Percentiles rank a stretch among this genome's conserved stretches.
phyloP scores from a whole-genome alignment of 140 eudicot genomes.

The Erigeron philadelphicus region DNA sequence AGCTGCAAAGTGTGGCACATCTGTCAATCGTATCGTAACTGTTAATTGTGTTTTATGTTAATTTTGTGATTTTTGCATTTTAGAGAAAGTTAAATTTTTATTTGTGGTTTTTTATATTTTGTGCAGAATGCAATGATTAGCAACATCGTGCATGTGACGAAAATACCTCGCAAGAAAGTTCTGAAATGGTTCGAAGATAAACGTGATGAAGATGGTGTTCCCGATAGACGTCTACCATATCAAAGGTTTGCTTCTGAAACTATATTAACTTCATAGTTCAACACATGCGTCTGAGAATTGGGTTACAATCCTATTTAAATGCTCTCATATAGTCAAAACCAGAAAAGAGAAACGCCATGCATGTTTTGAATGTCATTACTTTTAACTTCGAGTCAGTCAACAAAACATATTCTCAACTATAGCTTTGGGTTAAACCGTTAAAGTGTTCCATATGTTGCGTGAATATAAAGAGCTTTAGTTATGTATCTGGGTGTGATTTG shows the following conservation, averaged over 20 bases:
- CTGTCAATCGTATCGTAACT: background rate
- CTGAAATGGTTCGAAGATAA: conserved; percentile 95
- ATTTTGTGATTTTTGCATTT: conserved; percentile 9
- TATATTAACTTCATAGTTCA: conserved; percentile 18
- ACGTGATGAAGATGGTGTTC: conserved; percentile 82
- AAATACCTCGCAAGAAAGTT: conserved; percentile 76
- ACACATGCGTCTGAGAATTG: conserved; percentile 5
- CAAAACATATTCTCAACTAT: background rate
- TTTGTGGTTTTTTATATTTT: background rate
- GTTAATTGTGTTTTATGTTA: conserved; percentile 14
- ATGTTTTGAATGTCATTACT: conserved; percentile 18
- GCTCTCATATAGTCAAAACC: background rate
- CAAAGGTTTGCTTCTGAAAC: conserved; percentile 44
- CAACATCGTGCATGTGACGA: conserved; percentile 85
- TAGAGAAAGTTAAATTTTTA: background rate
- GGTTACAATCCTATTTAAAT: background rate
- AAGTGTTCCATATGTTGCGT: background rate
- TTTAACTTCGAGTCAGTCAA: conserved; percentile 11
- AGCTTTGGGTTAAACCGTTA: background rate
- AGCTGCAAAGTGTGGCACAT: background rate
- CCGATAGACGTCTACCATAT: conserved; percentile 61
- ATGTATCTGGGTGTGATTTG: background rate
- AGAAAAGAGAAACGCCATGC: conserved; percentile 1
- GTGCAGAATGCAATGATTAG: conserved; percentile 86
- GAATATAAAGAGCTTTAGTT: background rate